Conservation (phyloP, 352 stramenopile genomes). For the Globisporangium middletonii region DNA sequence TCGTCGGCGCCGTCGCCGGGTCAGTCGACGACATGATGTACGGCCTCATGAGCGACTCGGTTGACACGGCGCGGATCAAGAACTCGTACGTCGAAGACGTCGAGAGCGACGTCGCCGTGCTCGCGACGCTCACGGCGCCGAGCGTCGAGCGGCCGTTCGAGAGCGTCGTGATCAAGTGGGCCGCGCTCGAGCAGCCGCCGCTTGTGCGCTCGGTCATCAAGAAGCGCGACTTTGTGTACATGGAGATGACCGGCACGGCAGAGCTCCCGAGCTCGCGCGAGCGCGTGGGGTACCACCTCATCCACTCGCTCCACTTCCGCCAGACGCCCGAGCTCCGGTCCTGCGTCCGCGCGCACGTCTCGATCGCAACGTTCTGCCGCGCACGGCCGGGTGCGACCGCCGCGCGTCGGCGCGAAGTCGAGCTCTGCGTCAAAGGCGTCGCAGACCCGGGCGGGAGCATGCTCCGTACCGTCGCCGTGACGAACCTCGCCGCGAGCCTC, state of each 20-base stretch:
- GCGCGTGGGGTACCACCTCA: constrained; percentile 45
- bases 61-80: constrained; percentile 28
- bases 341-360: constrained; percentile 24
- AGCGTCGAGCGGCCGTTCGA: constrained; percentile 37
- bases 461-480: constrained; percentile 18
- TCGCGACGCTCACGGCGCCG: constrained; percentile 39
- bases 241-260: constrained; percentile 38
- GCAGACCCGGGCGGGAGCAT: constrained; percentile 28
- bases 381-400: constrained; percentile 9
- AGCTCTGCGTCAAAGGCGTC: constrained; percentile 27
- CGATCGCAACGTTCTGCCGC: constrained; percentile 33
- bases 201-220: constrained; percentile 30
- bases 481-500: constrained; percentile 19
- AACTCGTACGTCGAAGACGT: constrained; percentile 39
- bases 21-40: constrained; percentile 40
- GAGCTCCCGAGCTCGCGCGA: constrained; percentile 27
- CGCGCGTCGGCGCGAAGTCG: neutral
- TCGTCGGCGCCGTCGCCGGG: constrained; percentile 23
- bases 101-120: constrained; percentile 32
- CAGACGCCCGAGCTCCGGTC: constrained; percentile 24
- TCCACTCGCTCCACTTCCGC: constrained; percentile 45
- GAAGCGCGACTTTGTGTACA: constrained; percentile 49
- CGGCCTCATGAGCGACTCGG: constrained; percentile 24
- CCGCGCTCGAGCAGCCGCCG: constrained; percentile 14
- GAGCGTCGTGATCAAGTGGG: constrained; percentile 27